A percentile compares a stretch with the other conserved stretches of the same genome.
These are phyloP conservation scores for Musa itinerans DNA, from an alignment of 176 grass and related monocot genomes.

Conservation along the genomic window DNA sequence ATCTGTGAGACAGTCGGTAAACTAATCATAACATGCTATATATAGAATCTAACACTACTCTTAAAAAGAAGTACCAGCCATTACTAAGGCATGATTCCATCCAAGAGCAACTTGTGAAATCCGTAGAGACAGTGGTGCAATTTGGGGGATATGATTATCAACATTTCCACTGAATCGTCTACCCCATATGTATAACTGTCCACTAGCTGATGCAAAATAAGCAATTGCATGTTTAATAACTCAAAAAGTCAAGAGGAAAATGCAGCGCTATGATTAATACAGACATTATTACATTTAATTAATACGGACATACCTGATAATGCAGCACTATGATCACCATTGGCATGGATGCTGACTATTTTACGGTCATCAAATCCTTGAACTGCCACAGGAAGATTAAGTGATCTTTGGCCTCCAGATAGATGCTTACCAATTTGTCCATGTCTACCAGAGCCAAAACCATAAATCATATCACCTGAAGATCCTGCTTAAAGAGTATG, in stretches of 20 bases:
- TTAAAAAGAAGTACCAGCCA: constrained; percentile 42
- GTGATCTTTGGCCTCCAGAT: constrained; percentile 38
- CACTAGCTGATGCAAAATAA: constrained; percentile 43
- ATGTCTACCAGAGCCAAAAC: constrained; percentile 67
- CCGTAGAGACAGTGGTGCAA: constrained; percentile 26
- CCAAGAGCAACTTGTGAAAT: constrained; percentile 79
- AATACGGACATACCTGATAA: constrained; percentile 44
- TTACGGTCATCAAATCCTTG: constrained; percentile 49
- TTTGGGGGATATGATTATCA: constrained; percentile 45
- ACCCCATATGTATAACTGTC: constrained; percentile 76
- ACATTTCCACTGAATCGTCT: constrained; percentile 46
- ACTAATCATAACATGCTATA: background rate
- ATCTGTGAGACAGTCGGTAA: constrained; percentile 26
- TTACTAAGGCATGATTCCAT: constrained; percentile 87
- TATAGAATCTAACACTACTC: background rate
- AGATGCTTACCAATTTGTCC: constrained; percentile 64
- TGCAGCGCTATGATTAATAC: constrained; percentile 94
- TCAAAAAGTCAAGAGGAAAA: constrained; percentile 14
- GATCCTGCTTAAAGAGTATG: constrained; percentile 10
- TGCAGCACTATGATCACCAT: constrained; percentile 93
- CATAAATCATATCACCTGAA: constrained; percentile 56
- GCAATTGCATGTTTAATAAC: constrained; percentile 4
- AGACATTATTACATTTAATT: constrained; percentile 12
- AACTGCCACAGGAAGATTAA: constrained; percentile 55
- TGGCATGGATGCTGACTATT: constrained; percentile 59